Evolutionary conservation across 192 early-diverging fungal species (phyloP).

Genomic region (Dispira simplex): DNA sequence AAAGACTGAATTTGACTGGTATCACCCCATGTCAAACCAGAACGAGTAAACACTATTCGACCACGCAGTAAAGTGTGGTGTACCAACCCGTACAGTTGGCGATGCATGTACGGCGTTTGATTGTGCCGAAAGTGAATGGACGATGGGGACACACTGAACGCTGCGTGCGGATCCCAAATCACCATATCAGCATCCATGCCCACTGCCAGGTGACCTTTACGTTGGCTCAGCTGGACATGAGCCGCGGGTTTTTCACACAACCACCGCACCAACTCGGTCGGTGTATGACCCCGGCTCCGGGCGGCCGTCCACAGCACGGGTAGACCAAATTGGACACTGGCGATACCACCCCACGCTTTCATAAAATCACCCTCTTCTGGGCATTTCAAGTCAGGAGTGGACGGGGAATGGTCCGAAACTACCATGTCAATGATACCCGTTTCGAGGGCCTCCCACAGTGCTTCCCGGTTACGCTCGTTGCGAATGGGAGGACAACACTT

Average conservation of each 20-base stretch:
- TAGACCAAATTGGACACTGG: constrained; percentile 64
- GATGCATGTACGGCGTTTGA: constrained; percentile 57
- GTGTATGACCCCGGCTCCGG: constrained; percentile 37
- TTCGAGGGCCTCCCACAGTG: constrained; percentile 54
- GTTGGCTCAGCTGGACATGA: constrained; percentile 35
- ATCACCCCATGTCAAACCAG: too few relatives aligned
- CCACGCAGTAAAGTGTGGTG: constrained; percentile 61
- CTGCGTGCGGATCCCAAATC: constrained; percentile 55
- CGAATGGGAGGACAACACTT: constrained; percentile 81
- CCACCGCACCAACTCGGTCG: constrained; percentile 42
- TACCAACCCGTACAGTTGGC: constrained; percentile 40
- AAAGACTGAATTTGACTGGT: too few relatives aligned
- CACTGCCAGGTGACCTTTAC: constrained; percentile 51
- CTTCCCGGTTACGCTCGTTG: constrained; percentile 43
- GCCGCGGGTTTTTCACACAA: constrained; percentile 47
- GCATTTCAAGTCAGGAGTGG: constrained; percentile 58
- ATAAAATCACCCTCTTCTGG: constrained; percentile 58
- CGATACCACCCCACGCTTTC: constrained; percentile 71
- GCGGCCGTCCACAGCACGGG: constrained; percentile 65
- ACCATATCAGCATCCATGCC: constrained; percentile 70
- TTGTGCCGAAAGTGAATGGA: constrained; percentile 72
- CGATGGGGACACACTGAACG: constrained; percentile 35
- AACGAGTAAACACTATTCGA: constrained; percentile 22
- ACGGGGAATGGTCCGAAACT: constrained; percentile 72
- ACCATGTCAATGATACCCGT: constrained; percentile 70